Base-by-base conservation (phyloP, 768 basidiomycete genomes). In the Hygrophorus russula region DNA sequence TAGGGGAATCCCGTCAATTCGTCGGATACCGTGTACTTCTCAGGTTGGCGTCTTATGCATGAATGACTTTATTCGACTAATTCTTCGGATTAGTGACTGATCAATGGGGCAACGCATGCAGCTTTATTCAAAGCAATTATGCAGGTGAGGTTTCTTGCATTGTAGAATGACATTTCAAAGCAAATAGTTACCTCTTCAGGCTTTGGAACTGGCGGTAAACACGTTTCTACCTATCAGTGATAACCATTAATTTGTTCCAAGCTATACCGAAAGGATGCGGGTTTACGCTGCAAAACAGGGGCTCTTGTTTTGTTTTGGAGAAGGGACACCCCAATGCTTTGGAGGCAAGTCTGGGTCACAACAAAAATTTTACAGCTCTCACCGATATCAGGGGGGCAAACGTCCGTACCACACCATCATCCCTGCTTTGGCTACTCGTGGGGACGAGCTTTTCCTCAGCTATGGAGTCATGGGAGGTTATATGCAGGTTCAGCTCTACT, bases 251-350 rank as follows among this genome's bases (percentile, higher is more conserved):
- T 15, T 41, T 27, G 28, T 46, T 28, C 49, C 35, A 52, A 77
- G 94, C 94, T 27, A 69, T 99, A 31, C 96, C 96, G 0, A 82
- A 86, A 52, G 91, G 83, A 0, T 96, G 92, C 53, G 96, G 96
- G 0, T 99, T 99, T 60, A 96, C 92, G 0, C 71, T 99, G 11
- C 96, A 99, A 62, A 96, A 96, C 60, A 74, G 96, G 44, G 96
- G 96, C 1, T 69, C 78, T 9, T 82, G 85, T 4, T 99, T 99
- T 59, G 68, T 77, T 5, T 67, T 97, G 17, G 69, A 72, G 41
- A 75, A 87, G 45, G 77, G 76, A 1, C 94, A 98, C 57, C 84
- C 90, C 1, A 98, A 99, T 56, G 74, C 71, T 24, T 64, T 98
- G 41, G 66, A 82, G 65, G 90, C 85, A 41, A 47, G 55, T 43